These are phyloP conservation scores for Chlorella sorokiniana DNA, from an alignment of 139 green algal genomes.

Conservation along the genomic window DNA sequence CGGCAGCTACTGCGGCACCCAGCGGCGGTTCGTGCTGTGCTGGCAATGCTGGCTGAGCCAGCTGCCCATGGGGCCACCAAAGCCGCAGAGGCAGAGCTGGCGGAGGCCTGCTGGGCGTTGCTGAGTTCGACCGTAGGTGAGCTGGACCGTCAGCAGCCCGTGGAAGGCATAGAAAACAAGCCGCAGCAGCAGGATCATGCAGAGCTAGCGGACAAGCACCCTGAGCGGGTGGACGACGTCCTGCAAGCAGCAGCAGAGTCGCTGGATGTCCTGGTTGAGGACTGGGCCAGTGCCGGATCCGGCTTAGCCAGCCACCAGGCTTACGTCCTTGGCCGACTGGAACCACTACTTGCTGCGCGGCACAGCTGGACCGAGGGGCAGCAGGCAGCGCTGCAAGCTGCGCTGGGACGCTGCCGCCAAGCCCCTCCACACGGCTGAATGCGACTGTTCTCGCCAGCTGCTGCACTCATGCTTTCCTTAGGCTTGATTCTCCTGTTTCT, in stretches of 20 bases:
- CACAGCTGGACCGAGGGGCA: background rate
- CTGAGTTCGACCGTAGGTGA: too few relatives aligned
- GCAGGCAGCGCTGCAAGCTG: background rate
- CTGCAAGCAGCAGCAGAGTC: background rate
- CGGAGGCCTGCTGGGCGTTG: too few relatives aligned
- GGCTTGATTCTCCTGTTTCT: too few relatives aligned
- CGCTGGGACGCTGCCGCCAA: background rate
- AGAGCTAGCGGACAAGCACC: too few relatives aligned
- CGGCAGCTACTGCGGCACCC: conserved; percentile 7
- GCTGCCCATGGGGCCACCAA: background rate
- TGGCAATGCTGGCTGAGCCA: background rate
- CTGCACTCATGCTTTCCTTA: too few relatives aligned
- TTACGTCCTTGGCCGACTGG: background rate
- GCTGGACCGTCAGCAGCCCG: too few relatives aligned
- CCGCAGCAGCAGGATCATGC: too few relatives aligned
- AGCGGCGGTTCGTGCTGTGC: conserved; percentile 4
- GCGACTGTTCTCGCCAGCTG: too few relatives aligned
- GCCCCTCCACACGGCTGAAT: too few relatives aligned
- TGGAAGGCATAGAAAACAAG: too few relatives aligned
- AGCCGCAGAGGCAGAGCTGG: background rate
- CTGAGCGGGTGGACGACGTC: background rate
- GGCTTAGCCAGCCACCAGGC: conserved; percentile 4
- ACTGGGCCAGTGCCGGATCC: conserved; percentile 1
- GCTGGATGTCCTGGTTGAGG: background rate
- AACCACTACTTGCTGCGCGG: background rate